These are phyloP conservation scores for Phaeosphaeria sp. DNA, from an alignment of 2,329 filamentous ascomycete species.

Conservation along the genomic window DNA sequence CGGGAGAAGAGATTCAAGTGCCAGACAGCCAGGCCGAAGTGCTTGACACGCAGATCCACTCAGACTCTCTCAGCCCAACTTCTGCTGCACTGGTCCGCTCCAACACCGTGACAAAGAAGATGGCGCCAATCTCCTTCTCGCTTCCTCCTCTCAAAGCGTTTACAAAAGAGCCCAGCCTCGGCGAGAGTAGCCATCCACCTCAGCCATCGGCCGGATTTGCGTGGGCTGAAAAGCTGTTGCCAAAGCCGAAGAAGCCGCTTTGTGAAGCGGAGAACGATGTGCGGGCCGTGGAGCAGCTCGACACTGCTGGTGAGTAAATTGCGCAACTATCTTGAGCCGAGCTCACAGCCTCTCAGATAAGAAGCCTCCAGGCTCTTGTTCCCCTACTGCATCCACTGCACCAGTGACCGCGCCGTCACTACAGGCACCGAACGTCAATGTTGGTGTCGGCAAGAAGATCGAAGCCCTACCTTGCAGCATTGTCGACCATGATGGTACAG, in stretches of 20 bases:
- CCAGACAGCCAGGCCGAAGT: constrained; percentile 24
- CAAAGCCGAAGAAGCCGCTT: background rate
- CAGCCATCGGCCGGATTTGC: constrained; percentile 5
- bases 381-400: background rate
- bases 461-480: background rate
- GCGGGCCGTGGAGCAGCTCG: background rate
- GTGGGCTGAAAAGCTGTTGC: background rate
- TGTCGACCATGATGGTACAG: background rate
- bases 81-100: constrained; percentile 3
- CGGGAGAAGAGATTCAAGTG: constrained; percentile 10
- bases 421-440: background rate
- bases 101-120: background rate
- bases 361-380: background rate
- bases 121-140: background rate
- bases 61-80: background rate
- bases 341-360: background rate
- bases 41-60: constrained; percentile 28
- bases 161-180: background rate
- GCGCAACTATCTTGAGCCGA: background rate
- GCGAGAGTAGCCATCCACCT: background rate
- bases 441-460: background rate
- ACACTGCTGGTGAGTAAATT: background rate
- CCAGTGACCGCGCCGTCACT: background rate
- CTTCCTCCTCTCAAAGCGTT: background rate
- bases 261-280: too few relatives aligned